Conservation (phyloP, 2,329 filamentous ascomycete genomes). For the Neospermospora avenae region DNA sequence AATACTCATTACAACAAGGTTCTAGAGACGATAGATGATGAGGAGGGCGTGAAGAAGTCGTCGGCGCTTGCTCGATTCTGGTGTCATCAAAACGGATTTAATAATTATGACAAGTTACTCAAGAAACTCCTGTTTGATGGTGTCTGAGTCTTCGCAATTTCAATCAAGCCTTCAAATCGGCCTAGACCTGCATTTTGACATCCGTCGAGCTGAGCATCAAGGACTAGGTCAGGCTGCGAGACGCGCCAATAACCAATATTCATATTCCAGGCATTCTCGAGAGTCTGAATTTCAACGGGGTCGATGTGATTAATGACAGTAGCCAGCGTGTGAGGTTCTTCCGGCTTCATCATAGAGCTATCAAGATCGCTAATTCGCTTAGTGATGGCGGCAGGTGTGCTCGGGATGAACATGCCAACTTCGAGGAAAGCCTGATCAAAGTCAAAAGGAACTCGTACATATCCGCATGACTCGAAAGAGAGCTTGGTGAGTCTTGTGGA, state of each 20-base stretch:
- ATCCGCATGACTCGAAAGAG: constrained; percentile 34
- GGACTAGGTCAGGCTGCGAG: constrained; percentile 9
- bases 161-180: constrained; percentile 31
- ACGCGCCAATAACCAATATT: constrained; percentile 22
- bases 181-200: constrained; percentile 26
- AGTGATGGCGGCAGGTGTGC: constrained; percentile 15
- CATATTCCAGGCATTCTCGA: constrained; percentile 31
- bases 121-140: not conserved
- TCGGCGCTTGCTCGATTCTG: not conserved
- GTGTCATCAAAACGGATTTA: not conserved
- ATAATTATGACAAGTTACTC: not conserved
- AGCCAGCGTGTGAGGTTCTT: constrained; percentile 25
- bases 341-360: constrained; percentile 32
- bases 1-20: not conserved
- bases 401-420: constrained; percentile 6
- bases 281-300: constrained; percentile 21
- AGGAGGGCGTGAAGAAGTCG: not conserved
- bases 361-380: constrained; percentile 30
- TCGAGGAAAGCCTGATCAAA: constrained; percentile 31
- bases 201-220: constrained; percentile 29
- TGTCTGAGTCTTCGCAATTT: constrained; percentile 3
- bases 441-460: constrained; percentile 31
- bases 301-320: constrained; percentile 29
- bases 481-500: constrained; percentile 25
- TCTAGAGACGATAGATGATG: not conserved